Evolutionary conservation across 2,329 filamentous ascomycete species (phyloP).

Genomic region (Beauveria caledonica): DNA sequence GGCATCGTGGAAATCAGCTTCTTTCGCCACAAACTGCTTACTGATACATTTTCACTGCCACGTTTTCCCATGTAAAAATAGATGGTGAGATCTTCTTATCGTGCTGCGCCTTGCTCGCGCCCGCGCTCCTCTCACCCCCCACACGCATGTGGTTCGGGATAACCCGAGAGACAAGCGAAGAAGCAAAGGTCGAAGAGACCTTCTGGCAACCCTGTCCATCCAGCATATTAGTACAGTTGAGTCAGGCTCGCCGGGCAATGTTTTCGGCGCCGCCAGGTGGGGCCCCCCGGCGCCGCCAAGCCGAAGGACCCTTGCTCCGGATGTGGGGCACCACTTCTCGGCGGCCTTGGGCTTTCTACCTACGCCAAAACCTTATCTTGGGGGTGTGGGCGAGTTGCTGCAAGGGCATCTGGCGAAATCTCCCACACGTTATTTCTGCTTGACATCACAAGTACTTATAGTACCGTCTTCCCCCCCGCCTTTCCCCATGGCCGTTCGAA

Average conservation of each 20-base stretch:
- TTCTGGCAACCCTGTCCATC: too few species aligned
- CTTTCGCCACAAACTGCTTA: too few species aligned
- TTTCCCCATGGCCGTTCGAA: background rate
- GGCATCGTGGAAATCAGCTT: too few species aligned
- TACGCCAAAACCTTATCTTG: slow-evolving; percentile 4
- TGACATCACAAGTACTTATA: slow-evolving; percentile 3
- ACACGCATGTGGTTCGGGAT: too few species aligned
- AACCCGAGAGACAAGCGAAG: too few species aligned
- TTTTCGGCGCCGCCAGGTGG: slow-evolving; percentile 1
- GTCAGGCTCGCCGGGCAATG: background rate
- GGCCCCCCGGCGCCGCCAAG: slow-evolving; percentile 6
- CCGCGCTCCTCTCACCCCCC: too few species aligned
- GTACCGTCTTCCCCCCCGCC: background rate
- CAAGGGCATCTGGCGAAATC: background rate
- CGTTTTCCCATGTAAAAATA: too few species aligned
- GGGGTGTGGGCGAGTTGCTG: background rate
- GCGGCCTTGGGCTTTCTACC: background rate
- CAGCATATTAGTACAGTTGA: too few species aligned
- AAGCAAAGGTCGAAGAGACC: too few species aligned
- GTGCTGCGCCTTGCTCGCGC: too few species aligned
- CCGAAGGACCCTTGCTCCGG: background rate
- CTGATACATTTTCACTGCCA: background rate
- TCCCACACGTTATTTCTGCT: background rate
- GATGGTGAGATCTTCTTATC: too few species aligned
- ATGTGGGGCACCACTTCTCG: background rate